These are phyloP conservation scores for Magnusiomyces sp. DNA, from an alignment of 1,139 yeast genomes.

Conservation along the genomic window DNA sequence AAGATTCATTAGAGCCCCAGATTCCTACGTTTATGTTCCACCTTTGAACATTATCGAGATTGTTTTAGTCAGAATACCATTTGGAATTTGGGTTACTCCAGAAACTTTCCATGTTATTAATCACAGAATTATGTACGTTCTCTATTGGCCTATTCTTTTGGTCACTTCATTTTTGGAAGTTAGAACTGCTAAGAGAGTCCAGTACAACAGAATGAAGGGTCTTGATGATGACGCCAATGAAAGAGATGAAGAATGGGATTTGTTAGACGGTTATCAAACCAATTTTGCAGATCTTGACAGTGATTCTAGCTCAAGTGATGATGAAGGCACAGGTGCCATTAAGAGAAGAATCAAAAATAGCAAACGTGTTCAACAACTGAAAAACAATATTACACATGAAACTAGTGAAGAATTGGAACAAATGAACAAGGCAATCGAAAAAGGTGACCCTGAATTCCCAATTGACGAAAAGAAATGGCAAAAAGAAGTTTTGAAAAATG, in stretches of 20 bases:
- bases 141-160: slow-evolving; percentile 60
- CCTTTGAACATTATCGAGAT: slow-evolving; percentile 73
- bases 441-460: slow-evolving; percentile 61
- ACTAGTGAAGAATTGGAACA: slow-evolving; percentile 23
- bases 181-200: slow-evolving; percentile 56
- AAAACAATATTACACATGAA: slow-evolving; percentile 5
- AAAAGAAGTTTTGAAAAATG: slow-evolving; percentile 38
- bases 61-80: slow-evolving; percentile 37
- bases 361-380: slow-evolving; percentile 13
- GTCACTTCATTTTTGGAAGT: slow-evolving; percentile 59
- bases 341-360: slow-evolving; percentile 9
- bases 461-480: slow-evolving; percentile 45
- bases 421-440: slow-evolving; percentile 41
- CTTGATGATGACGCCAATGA: slow-evolving; percentile 77
- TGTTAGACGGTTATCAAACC: slow-evolving; percentile 64
- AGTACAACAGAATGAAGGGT: slow-evolving; percentile 59
- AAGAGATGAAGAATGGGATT: slow-evolving; percentile 70
- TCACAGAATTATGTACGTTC: slow-evolving; percentile 47
- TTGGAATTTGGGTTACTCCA: slow-evolving; percentile 33
- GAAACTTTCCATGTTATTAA: slow-evolving; percentile 22
- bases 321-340: slow-evolving; percentile 32
- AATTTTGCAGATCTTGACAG: slow-evolving; percentile 25
- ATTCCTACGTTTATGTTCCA: slow-evolving; percentile 75
- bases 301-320: slow-evolving; percentile 19
- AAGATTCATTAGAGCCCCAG: slow-evolving; percentile 81